These are phyloP conservation scores for Pseudocercospora vitis DNA, from an alignment of 2,329 filamentous ascomycete species.

Conservation along the genomic window DNA sequence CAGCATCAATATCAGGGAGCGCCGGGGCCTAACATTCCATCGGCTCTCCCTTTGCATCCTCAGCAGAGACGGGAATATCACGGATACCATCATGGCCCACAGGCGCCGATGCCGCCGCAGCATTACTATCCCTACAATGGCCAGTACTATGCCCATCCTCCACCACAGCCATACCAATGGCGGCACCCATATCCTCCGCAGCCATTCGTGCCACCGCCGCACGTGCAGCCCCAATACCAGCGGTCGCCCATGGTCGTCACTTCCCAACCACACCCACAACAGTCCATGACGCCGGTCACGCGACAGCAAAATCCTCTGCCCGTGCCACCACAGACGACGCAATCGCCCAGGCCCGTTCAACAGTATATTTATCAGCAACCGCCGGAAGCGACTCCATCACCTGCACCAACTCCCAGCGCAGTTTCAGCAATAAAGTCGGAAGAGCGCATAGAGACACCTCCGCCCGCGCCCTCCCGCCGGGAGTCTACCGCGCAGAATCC, in stretches of 20 bases:
- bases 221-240: slow-evolving; percentile 39
- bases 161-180: slow-evolving; percentile 32
- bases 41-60: slow-evolving; percentile 22
- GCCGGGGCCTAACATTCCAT: slow-evolving; percentile 16
- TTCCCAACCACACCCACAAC: slow-evolving; percentile 44
- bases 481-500: slow-evolving; percentile 23
- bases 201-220: slow-evolving; percentile 39
- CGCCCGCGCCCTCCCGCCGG: slow-evolving; percentile 21
- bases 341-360: slow-evolving; percentile 24
- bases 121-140: slow-evolving; percentile 38
- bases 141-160: slow-evolving; percentile 45
- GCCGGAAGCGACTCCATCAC: slow-evolving; percentile 17
- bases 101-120: slow-evolving; percentile 34
- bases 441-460: slow-evolving; percentile 22
- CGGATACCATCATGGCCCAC: slow-evolving; percentile 42
- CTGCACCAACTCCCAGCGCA: slow-evolving; percentile 13
- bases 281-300: slow-evolving; percentile 51
- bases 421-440: slow-evolving; percentile 11
- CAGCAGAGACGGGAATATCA: slow-evolving; percentile 36
- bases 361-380: slow-evolving; percentile 25
- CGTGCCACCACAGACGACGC: slow-evolving; percentile 35
- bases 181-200: slow-evolving; percentile 43
- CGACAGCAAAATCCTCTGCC: slow-evolving; percentile 41
- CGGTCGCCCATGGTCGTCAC: slow-evolving; percentile 49
- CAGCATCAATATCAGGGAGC: slow-evolving; percentile 17